Conservation (phyloP, 148 eudicot genomes). For the Mesembryanthemum crystallinum region DNA sequence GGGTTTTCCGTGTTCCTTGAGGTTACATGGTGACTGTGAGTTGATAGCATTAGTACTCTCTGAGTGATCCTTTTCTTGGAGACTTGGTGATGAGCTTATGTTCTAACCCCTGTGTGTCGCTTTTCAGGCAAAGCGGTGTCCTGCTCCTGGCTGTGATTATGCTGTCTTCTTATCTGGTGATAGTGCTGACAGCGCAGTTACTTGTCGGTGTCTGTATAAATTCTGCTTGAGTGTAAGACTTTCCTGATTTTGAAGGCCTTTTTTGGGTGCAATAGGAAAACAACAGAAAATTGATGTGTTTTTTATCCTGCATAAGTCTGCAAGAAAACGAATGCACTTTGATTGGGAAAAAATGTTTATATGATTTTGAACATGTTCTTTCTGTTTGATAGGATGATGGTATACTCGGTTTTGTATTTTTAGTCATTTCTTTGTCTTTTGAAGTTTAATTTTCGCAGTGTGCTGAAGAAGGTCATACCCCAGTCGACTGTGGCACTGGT, state of each 20-base stretch:
- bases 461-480: conserved; percentile 62
- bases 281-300: background rate
- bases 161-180: conserved; percentile 49
- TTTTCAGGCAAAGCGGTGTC: conserved; percentile 72
- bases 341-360: too few species aligned
- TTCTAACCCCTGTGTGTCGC: background rate
- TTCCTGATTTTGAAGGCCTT: background rate
- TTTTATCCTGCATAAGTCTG: background rate
- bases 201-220: conserved; percentile 55
- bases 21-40: background rate
- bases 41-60: background rate
- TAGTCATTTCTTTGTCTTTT: background rate
- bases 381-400: background rate
- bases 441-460: conserved; percentile 38
- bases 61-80: background rate
- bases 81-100: background rate
- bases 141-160: conserved; percentile 73
- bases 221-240: conserved; percentile 78
- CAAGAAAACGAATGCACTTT: background rate
- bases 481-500: conserved; percentile 63
- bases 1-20: background rate
- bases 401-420: background rate
- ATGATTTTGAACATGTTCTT: background rate
- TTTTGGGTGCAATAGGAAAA: background rate
- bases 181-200: conserved; percentile 41